Percentiles rank a stretch among this genome's conserved stretches.
Conservation (phyloP, 371 early-diverging fungal genomes). For the Blastocladiella emersonii region DNA sequence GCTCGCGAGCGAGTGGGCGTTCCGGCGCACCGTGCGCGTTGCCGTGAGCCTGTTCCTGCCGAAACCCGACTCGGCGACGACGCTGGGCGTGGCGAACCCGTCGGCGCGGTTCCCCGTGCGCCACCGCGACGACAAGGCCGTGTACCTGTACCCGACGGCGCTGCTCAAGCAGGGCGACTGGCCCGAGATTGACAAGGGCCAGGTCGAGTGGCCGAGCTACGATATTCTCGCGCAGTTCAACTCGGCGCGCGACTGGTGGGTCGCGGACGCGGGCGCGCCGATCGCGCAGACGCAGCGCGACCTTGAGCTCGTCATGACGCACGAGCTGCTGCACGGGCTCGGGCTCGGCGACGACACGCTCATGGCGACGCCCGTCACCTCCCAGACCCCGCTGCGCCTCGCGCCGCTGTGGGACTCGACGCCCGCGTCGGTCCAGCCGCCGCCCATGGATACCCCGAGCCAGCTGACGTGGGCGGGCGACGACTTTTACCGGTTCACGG, state of each 20-base stretch:
- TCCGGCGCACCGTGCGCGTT: no score
- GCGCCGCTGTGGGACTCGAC: background rate
- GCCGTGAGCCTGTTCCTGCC: no score
- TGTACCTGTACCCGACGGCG: slow-evolving; percentile 2
- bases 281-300: background rate
- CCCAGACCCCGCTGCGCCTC: background rate
- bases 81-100: no score
- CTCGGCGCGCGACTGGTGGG: background rate
- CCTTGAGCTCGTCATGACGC: slow-evolving; percentile 1
- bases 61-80: no score
- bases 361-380: background rate
- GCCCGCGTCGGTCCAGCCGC: background rate
- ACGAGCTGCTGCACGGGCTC: slow-evolving; percentile 5
- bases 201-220: background rate
- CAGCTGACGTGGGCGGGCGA: background rate
- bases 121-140: background rate
- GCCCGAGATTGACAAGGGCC: no score
- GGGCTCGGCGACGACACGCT: slow-evolving; percentile 6
- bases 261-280: background rate
- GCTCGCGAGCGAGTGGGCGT: no score
- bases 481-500: background rate
- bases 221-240: slow-evolving; percentile 5
- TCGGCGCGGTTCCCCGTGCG: background rate
- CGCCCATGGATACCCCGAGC: background rate
- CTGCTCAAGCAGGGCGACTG: slow-evolving; percentile 1